Conservation (phyloP, 2,329 filamentous ascomycete genomes). For the Ophidiomyces ophidiicola region DNA sequence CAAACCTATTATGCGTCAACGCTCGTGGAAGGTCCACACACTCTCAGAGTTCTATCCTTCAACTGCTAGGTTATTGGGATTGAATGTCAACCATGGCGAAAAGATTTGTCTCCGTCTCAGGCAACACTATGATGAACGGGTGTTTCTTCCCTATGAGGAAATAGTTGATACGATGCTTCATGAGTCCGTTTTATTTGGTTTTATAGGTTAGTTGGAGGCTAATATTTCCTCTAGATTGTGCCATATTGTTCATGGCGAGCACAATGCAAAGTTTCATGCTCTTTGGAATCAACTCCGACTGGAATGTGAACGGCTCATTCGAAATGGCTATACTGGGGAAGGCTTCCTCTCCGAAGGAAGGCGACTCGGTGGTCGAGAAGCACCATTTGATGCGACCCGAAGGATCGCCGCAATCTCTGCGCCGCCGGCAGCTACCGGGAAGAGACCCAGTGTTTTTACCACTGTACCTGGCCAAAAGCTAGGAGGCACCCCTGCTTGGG, state of each 20-base stretch:
- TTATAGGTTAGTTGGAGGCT: conserved; percentile 9
- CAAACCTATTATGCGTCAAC: conserved; percentile 87
- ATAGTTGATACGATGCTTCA: conserved; percentile 87
- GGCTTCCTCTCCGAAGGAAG: conserved; percentile 69
- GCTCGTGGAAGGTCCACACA: conserved; percentile 64
- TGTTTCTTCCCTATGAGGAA: conserved; percentile 69
- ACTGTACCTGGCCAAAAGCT: conserved; percentile 58
- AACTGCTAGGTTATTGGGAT: conserved; percentile 60
- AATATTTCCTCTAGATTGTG: conserved; percentile 42
- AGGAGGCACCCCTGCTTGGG: conserved; percentile 48
- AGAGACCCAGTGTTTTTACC: conserved; percentile 43
- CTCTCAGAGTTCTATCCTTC: conserved; percentile 77
- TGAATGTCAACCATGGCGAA: conserved; percentile 66
- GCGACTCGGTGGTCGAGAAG: conserved; percentile 53
- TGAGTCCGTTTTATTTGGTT: conserved; percentile 41
- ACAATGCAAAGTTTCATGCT: conserved; percentile 69
- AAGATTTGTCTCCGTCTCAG: conserved; percentile 75
- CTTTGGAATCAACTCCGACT: conserved; percentile 83
- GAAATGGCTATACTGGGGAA: conserved; percentile 83
- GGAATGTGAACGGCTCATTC: conserved; percentile 62
- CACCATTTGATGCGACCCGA: conserved; percentile 61
- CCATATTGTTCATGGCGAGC: conserved; percentile 76
- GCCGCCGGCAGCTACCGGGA: conserved; percentile 63
- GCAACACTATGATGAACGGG: conserved; percentile 57
- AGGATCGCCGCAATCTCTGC: no score